A percentile compares a stretch with the other conserved stretches of the same genome.
Conservation (phyloP, 495 filamentous ascomycete species). For the Hyphodiscus hymeniophilus region DNA sequence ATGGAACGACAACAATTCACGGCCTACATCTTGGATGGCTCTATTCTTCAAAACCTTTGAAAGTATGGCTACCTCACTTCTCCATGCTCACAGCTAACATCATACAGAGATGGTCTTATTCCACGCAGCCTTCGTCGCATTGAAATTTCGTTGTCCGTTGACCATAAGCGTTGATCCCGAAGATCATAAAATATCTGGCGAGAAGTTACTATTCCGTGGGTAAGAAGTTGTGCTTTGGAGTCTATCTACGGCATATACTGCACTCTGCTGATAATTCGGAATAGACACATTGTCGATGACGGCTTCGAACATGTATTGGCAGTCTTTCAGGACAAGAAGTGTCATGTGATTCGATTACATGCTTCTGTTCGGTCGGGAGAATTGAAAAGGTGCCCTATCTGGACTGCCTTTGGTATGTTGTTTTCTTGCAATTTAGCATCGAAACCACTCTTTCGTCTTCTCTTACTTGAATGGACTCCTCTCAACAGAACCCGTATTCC, state of each 20-base stretch:
- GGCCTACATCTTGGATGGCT: conserved; percentile 40
- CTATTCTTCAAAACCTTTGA: conserved; percentile 50
- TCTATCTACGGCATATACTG: conserved; percentile 13
- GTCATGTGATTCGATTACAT: conserved; percentile 48
- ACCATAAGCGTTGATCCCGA: conserved; percentile 40
- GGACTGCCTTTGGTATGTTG: conserved; percentile 60
- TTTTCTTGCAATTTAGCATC: no score
- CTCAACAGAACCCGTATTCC: background rate
- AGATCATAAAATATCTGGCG: conserved; percentile 54
- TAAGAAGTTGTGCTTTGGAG: conserved; percentile 27
- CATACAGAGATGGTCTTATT: conserved; percentile 62
- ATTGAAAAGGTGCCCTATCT: conserved; percentile 50
- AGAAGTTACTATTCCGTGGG: conserved; percentile 64
- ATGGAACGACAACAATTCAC: conserved; percentile 35
- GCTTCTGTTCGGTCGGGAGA: conserved; percentile 43
- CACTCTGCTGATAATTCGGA: background rate
- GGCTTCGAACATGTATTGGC: conserved; percentile 61
- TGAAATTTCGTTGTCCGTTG: conserved; percentile 59
- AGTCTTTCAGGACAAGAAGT: conserved; percentile 59
- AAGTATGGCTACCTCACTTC: conserved; percentile 25
- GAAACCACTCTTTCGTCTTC: background rate
- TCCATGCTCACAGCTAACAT: background rate
- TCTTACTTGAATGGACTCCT: background rate
- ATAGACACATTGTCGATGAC: conserved; percentile 65
- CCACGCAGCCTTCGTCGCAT: conserved; percentile 64